Base-by-base conservation (phyloP, 2,329 filamentous ascomycete species). In the Aspergillus sp. region DNA sequence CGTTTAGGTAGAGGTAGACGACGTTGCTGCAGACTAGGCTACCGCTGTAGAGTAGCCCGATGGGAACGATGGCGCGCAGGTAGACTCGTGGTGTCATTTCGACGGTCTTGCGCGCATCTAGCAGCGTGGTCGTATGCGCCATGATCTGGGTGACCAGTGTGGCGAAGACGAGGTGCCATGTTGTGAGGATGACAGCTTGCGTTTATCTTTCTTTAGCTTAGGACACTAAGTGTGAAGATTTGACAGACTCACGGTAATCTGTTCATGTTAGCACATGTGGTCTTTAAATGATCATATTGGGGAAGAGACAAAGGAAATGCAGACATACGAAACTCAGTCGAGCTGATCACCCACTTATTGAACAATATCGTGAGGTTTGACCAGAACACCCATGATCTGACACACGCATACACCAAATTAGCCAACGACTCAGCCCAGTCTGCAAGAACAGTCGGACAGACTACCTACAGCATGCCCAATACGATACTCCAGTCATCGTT, bases 291-390 rank as follows among this genome's bases (percentile, higher is more conserved):
- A 10, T 50, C 20, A 24, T 6, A 3, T 29, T 26, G 67, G 73
- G 62, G 72, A 76, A 31, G 5, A 1, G 36, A 3, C 16, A 42
- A 42, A 42, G 2, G 5, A 14, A 36, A 14, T 2, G 32, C 3
- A 42, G 16, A 69, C 87, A 80, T 84, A 91, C 88, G 85, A 81
- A 96, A 96, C 63, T 90, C 84, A 59, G 89, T 84, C 18, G 88
- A 92, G 71, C 92, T 87, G 61, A 97, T 84, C 71, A 98, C 91
- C 87, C 90, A 96, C 86, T 98, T 98, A 87, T 98, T 97, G 87
- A 96, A 97, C 58, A 97, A 84, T 76, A 97, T 97, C 73, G 65
- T 67, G 16, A 61, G 39, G 32, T 65, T 67, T 6, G 65, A 67
- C 58, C 62, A 64, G 55, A 63, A 61, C 10, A 66, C 58, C 65